Evolutionary conservation across 768 basidiomycete species (phyloP).

Genomic region (Termitomyces sp.): DNA sequence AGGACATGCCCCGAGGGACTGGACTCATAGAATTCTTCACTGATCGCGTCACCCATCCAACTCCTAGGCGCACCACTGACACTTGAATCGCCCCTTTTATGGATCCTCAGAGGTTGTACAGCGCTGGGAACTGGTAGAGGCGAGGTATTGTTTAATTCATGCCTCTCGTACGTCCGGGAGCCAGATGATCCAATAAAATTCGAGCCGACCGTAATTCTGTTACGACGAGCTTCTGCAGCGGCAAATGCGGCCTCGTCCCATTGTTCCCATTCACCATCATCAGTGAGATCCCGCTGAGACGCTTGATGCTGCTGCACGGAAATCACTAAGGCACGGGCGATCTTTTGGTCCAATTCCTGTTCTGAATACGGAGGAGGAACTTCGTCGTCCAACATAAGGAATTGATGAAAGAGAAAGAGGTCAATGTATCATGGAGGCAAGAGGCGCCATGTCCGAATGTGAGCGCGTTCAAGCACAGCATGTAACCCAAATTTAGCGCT

Average conservation of each 20-base stretch:
- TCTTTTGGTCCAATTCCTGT: conserved; percentile 54
- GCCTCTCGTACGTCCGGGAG: conserved; percentile 5
- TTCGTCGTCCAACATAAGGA: conserved; percentile 19
- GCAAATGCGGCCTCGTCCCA: conserved; percentile 44
- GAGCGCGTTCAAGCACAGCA: background rate
- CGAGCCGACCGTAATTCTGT: background rate
- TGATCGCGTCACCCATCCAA: conserved; percentile 6
- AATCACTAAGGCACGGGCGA: conserved; percentile 35
- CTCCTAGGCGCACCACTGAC: conserved; percentile 9
- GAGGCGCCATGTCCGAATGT: background rate
- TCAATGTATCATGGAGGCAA: background rate
- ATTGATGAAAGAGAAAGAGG: conserved; percentile 3
- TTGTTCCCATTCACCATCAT: conserved; percentile 45
- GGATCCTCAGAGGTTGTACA: conserved; percentile 34
- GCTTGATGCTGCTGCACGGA: conserved; percentile 30
- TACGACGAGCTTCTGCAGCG: conserved; percentile 22
- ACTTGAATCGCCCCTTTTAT: conserved; percentile 24
- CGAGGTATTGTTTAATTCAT: background rate
- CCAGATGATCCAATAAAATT: conserved; percentile 8
- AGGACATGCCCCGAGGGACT: background rate
- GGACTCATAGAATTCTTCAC: background rate
- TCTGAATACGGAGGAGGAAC: conserved; percentile 45
- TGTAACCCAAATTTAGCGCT: background rate
- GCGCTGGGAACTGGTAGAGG: conserved; percentile 10
- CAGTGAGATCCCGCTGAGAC: conserved; percentile 7